Base-by-base conservation (phyloP, 768 basidiomycete species). In the Baorangia bicolor region DNA sequence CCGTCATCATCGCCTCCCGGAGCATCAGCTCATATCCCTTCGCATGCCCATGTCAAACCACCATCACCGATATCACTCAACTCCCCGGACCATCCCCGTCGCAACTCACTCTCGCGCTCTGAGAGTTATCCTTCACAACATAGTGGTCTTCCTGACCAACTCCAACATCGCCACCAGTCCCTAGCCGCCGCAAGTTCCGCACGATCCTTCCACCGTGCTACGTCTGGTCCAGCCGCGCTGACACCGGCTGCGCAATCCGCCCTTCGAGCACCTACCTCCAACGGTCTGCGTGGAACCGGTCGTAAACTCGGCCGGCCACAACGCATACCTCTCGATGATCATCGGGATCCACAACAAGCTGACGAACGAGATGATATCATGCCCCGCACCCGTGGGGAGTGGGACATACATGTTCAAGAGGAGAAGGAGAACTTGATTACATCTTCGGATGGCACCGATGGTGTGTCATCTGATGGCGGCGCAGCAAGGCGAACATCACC, bases 141-240 rank as follows among this genome's bases (percentile, higher is more conserved):
- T 27, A 56, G 65, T 56, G 60, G 67, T 47, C 69, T 64, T 58
- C 72, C 23, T 25, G 70, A 58, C 63, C 71, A 55, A 60, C 66
- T 43, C 51, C 74, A 40, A 58, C 67, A 64, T 56, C 73, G 51
- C 60, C 63, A 54, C 58, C 75, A 64, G 62, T 64, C 59, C 41
- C 35, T 45, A 33, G 42, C 64, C 16, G 64, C 63, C 27, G 48
- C 58, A 50, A 57, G 16, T 12, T 52, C 70, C 7, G 64, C 73
- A 11, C 79, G 89, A 47, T 81, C 82, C 7, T 85, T 91, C 63
- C 81, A 84, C 58, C 86, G 90, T 58, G 79, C 83, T 37, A 77
- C 80, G 3, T 92, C 89, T 11, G 85, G 82, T 28, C 83, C 88
- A 11, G 73, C 78, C 49, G 64, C 65, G 35, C 64, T 63, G 44